Conservation (phyloP, 352 stramenopile species). For the Phytophthora hybrid region DNA sequence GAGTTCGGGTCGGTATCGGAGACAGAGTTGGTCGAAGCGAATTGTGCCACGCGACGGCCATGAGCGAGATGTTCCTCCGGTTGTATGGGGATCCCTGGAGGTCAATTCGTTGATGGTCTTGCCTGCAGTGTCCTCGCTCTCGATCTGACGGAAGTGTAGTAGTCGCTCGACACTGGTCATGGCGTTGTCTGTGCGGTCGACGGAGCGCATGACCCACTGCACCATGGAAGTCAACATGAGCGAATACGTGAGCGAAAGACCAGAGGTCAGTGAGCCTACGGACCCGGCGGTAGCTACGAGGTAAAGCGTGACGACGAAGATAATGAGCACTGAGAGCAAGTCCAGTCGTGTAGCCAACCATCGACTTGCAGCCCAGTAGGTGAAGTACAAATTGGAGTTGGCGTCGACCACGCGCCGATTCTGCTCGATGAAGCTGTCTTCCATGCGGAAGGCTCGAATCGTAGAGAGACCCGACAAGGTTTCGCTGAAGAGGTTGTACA, state of each 20-base stretch:
- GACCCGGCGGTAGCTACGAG: conserved; percentile 58
- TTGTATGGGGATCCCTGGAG: neutral
- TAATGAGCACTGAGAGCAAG: conserved; percentile 75
- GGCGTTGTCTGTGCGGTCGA: conserved; percentile 58
- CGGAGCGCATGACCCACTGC: conserved; percentile 36
- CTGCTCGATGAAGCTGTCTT: conserved; percentile 32
- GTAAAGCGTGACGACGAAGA: conserved; percentile 87
- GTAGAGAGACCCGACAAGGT: conserved; percentile 92
- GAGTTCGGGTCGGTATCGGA: conserved; percentile 52
- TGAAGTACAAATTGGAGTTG: conserved; percentile 45
- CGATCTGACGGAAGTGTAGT: conserved; percentile 39
- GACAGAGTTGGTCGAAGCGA: conserved; percentile 31
- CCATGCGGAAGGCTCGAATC: conserved; percentile 84
- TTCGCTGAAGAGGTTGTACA: conserved; percentile 94
- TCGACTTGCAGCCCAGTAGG: conserved; percentile 55
- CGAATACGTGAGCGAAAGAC: conserved; percentile 44
- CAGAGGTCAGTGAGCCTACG: conserved; percentile 27
- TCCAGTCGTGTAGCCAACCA: conserved; percentile 95
- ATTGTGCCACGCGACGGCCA: conserved; percentile 42
- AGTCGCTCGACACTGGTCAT: conserved; percentile 50
- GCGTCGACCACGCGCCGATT: conserved; percentile 42
- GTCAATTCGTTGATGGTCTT: conserved; percentile 1
- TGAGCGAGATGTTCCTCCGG: neutral
- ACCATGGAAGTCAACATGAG: conserved; percentile 31
- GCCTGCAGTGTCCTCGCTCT: conserved; percentile 35